Conservation (phyloP, 257 asterid genomes). For the Nicotiana sylvestris region DNA sequence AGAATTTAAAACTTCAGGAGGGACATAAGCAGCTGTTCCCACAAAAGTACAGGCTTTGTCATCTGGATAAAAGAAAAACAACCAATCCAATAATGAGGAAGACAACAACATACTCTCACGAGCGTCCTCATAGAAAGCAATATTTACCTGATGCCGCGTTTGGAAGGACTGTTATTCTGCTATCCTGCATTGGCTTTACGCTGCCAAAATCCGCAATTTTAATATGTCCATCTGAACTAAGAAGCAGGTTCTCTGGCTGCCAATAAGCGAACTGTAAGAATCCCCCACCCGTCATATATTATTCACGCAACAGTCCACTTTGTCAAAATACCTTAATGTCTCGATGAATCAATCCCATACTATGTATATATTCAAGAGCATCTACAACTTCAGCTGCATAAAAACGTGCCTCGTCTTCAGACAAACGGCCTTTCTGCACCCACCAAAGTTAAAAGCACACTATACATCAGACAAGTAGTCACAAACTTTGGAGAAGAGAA, state of each 20-base stretch:
- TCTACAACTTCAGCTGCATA: slow-evolving; percentile 98
- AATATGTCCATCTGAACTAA: slow-evolving; percentile 85
- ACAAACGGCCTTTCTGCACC: slow-evolving; percentile 85
- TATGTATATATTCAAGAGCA: slow-evolving; percentile 95
- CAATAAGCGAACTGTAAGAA: slow-evolving; percentile 36
- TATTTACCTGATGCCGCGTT: slow-evolving; percentile 90
- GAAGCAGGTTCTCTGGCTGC: slow-evolving; percentile 97
- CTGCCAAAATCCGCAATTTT: slow-evolving; percentile 99
- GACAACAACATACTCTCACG: background rate
- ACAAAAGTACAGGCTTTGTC: slow-evolving; percentile 99
- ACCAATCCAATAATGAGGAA: background rate
- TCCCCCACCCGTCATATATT: slow-evolving; percentile 6
- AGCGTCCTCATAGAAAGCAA: slow-evolving; percentile 4
- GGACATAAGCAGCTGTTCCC: slow-evolving; percentile 99
- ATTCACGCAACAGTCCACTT: slow-evolving; percentile 10
- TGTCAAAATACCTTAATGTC: slow-evolving; percentile 77
- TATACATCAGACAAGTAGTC: background rate
- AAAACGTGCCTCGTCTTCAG: slow-evolving; percentile 88
- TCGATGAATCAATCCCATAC: slow-evolving; percentile 94
- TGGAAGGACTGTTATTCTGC: slow-evolving; percentile 89
- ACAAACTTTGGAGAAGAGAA: background rate
- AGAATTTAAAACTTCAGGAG: slow-evolving; percentile 96
- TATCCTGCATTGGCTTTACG: slow-evolving; percentile 95
- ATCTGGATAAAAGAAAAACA: slow-evolving; percentile 38
- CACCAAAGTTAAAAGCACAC: slow-evolving; percentile 16